Base-by-base conservation (phyloP, 129 eudicot genomes). In the Centella asiatica region DNA sequence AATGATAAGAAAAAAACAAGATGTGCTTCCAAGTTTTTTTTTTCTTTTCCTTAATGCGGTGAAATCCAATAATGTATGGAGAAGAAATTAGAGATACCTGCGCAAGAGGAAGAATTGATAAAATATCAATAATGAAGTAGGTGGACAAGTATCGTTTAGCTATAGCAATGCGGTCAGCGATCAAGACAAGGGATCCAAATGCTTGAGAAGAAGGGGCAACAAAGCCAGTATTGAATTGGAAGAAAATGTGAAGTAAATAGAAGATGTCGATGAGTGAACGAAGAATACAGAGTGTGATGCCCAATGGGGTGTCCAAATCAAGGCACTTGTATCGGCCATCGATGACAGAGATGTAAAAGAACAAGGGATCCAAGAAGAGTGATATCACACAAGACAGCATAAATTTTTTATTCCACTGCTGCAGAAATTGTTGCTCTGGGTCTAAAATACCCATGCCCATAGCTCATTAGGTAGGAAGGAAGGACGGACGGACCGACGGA, bases 21-120 rank as follows among this genome's bases (percentile, higher is more conserved):
- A n/a, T n/a, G n/a, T 47, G 8, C 22, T n/a, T 46, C 13, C 13
- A 46, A n/a, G n/a, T n/a, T n/a, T n/a, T n/a, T n/a, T n/a, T n/a
- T n/a, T n/a, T n/a, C n/a, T n/a, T n/a, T n/a, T n/a, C n/a, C n/a
- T n/a, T n/a, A n/a, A n/a, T n/a, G n/a, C n/a, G n/a, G n/a, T n/a
- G n/a, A n/a, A n/a, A n/a, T n/a, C n/a, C n/a, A n/a, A n/a, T n/a
- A n/a, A 11, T 37, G 12, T 2, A 11, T 6, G 5, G 0, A 52
- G 7, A 52, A 57, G 19, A 27, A 31, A 56, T 27, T 54, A n/a
- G 20, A 57, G 61, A 25, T 77, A 88, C 96, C 95, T 90, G 97
- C 47, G 97, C 95, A 59, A 90, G 68, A 4, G 97, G 97, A 57
- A 90, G 89, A 70, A 90, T 65, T 10, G 97, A 71, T 32, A 86